These are phyloP conservation scores for Venturiaceae sp. DNA, from an alignment of 2,329 filamentous ascomycete species.

Conservation along the genomic window DNA sequence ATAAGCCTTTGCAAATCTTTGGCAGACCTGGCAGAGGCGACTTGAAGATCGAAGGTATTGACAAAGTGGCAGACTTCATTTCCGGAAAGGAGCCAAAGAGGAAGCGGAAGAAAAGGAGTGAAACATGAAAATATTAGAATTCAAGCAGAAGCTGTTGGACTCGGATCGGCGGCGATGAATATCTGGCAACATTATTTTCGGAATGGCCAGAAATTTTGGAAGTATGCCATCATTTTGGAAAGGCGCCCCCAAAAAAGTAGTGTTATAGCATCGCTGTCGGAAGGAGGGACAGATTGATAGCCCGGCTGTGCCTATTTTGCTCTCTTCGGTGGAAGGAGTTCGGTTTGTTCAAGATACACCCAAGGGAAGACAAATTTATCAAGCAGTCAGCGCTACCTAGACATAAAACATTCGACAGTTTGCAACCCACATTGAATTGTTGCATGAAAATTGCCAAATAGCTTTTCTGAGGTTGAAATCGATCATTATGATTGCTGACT, in stretches of 20 bases:
- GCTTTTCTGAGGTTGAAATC: no score
- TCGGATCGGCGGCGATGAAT: no score
- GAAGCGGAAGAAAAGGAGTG: not conserved
- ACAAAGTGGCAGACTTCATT: not conserved
- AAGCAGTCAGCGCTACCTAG: no score
- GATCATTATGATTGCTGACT: no score
- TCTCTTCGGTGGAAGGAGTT: not conserved
- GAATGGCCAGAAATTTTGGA: not conserved
- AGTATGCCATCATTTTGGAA: no score
- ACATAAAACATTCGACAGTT: no score
- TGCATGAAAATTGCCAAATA: no score
- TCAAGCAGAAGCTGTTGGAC: no score
- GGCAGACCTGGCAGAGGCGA: constrained; percentile 16
- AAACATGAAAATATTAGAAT: not conserved
- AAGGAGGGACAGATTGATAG: no score
- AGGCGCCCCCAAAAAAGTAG: no score
- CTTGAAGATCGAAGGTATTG: constrained; percentile 7
- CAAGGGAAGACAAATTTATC: not conserved
- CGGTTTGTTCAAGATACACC: not conserved
- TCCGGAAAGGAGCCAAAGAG: not conserved
- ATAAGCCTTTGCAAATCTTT: constrained; percentile 34
- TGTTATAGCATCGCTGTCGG: no score
- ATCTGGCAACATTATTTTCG: not conserved
- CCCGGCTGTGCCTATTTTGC: not conserved
- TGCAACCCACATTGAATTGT: no score